Evolutionary conservation across 495 filamentous ascomycete genomes (phyloP).

Genomic region (Trichoderma gamsii): DNA sequence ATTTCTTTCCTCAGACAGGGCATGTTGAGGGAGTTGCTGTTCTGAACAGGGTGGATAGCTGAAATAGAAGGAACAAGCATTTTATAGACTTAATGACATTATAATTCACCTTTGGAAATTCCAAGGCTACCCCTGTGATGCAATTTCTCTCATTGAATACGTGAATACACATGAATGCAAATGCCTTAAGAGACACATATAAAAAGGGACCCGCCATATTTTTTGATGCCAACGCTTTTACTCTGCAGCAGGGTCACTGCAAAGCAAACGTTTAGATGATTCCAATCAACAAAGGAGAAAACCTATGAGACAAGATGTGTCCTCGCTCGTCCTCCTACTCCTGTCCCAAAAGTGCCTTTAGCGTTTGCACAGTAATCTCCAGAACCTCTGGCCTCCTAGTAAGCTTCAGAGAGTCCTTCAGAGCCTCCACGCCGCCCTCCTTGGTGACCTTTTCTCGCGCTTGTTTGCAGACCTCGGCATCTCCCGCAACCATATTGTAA

Average conservation of each 20-base stretch:
- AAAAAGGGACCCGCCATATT: not conserved
- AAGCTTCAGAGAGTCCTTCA: constrained; percentile 59
- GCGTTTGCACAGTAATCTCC: constrained; percentile 54
- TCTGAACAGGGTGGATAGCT: constrained; percentile 48
- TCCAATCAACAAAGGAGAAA: not conserved
- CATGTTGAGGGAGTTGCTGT: constrained; percentile 95
- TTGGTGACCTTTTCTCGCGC: constrained; percentile 41
- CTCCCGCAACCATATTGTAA: constrained; percentile 51
- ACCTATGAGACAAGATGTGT: not conserved
- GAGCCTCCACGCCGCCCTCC: constrained; percentile 50
- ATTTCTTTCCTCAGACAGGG: constrained; percentile 97
- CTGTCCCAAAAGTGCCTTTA: constrained; percentile 52
- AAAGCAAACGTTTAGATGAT: not conserved
- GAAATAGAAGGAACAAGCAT: not conserved
- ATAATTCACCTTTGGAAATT: not conserved
- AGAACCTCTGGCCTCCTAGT: constrained; percentile 58
- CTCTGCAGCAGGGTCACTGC: not conserved
- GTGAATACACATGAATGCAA: not conserved
- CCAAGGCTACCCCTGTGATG: not conserved
- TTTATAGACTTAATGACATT: not conserved
- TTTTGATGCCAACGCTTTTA: not conserved
- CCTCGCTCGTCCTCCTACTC: constrained; percentile 13
- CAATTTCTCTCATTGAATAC: not conserved
- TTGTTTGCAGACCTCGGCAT: constrained; percentile 45
- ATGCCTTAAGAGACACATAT: not conserved